A percentile compares a stretch with the other conserved stretches of the same genome.
These are phyloP conservation scores for Coelastrella sp. DNA, from an alignment of 139 green algal species.

Conservation along the genomic window DNA sequence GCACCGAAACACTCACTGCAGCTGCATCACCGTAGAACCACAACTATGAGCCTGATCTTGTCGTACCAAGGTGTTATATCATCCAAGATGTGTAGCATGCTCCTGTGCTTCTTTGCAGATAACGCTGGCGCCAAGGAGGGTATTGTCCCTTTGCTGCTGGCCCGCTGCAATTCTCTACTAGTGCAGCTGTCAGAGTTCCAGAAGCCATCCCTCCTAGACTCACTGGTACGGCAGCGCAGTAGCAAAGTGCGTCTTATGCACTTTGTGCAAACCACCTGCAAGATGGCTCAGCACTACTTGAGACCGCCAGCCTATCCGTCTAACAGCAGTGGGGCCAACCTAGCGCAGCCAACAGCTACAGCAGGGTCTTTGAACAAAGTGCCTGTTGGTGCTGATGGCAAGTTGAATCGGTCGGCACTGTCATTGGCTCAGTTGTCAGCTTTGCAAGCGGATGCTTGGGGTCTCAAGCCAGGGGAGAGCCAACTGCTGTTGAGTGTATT, in stretches of 20 bases:
- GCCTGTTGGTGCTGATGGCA: not conserved
- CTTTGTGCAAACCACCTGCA: slow-evolving; percentile 13
- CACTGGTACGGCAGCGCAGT: not conserved
- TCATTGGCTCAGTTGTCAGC: not conserved
- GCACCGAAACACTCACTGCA: no score
- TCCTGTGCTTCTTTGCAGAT: not conserved
- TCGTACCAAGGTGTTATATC: not conserved
- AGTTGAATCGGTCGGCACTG: not conserved
- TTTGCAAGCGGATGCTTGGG: not conserved
- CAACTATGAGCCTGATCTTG: not conserved
- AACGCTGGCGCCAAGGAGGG: slow-evolving; percentile 34
- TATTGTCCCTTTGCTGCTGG: slow-evolving; percentile 40
- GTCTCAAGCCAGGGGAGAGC: slow-evolving; percentile 1
- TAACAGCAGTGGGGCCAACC: not conserved
- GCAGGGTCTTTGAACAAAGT: not conserved
- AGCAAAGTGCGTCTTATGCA: slow-evolving; percentile 24
- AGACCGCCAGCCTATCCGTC: not conserved
- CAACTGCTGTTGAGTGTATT: slow-evolving; percentile 39
- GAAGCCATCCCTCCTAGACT: slow-evolving; percentile 2
- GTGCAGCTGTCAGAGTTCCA: slow-evolving; percentile 29
- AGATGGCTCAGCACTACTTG: not conserved
- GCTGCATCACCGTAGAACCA: no score
- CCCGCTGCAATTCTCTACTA: slow-evolving; percentile 36
- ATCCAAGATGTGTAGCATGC: not conserved
- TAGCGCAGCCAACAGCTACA: not conserved